Evolutionary conservation across 2,329 filamentous ascomycete species (phyloP).

Genomic region (Eutypa lata): DNA sequence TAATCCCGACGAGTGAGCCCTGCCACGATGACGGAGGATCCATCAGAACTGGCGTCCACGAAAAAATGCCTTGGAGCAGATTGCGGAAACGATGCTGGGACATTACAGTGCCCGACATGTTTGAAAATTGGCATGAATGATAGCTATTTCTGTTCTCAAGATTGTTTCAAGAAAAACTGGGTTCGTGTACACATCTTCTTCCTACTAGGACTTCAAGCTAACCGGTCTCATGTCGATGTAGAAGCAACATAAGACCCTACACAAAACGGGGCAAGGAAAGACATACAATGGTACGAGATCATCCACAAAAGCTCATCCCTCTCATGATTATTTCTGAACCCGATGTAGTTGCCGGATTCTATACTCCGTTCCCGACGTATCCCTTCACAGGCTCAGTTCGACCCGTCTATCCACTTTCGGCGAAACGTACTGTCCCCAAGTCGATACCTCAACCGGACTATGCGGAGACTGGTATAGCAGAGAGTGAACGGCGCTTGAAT

Average conservation of each 20-base stretch:
- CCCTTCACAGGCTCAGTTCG: conserved; percentile 62
- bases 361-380: conserved; percentile 70
- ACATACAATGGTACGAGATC: too few species aligned
- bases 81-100: conserved; percentile 65
- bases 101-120: conserved; percentile 71
- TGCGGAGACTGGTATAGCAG: conserved; percentile 58
- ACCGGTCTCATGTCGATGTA: neutral
- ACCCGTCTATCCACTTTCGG: conserved; percentile 63
- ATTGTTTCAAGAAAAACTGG: conserved; percentile 79
- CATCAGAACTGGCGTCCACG: neutral
- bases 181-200: conserved; percentile 12
- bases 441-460: conserved; percentile 66
- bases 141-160: conserved; percentile 75
- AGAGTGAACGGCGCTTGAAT: conserved; percentile 38
- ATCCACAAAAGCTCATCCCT: conserved; percentile 5
- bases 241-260: conserved; percentile 62
- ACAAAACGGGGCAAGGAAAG: conserved; percentile 49
- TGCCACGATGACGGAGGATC: neutral
- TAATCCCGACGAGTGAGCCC: too few species aligned
- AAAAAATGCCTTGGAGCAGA: conserved; percentile 60
- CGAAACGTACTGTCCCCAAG: conserved; percentile 55
- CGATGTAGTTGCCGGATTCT: conserved; percentile 66
- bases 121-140: conserved; percentile 65
- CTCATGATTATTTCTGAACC: conserved; percentile 63
- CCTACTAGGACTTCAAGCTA: neutral